Base-by-base conservation (phyloP, 495 filamentous ascomycete genomes). In the Neurospora cerealis region DNA sequence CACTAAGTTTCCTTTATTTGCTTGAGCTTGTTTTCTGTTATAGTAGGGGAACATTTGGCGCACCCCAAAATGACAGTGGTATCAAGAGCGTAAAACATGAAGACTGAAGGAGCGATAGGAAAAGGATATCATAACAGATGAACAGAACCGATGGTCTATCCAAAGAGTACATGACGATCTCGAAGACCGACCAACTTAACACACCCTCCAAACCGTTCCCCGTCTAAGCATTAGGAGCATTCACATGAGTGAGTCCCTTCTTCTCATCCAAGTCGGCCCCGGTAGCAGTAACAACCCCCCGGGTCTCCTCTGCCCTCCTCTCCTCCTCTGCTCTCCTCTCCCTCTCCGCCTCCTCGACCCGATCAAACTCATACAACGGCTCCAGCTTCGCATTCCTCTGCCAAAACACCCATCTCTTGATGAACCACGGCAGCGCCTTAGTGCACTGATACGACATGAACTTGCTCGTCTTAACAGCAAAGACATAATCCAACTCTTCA, bases 401-500 rank as follows among this genome's bases (percentile, higher is more conserved):
- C 44, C 86, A 84, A 54, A 95, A 81, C 41, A 95, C 80, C 73
- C 88, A 92, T 38, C 89, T 85, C 79, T 89, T 90, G 79, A 92
- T 77, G 86, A 89, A 95, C 83, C 87, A 95, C 1, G 86, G 86
- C n/a, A 93, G 82, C 4, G 84, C 88, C 74, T 88, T 85, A 71
- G 79, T 86, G 38, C 89, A 39, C 81, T 96, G 91, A 78, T 93
- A 93, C 40, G 74, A 74, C 78, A 87, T 87, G 78, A 93, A 91
- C 42, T 84, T 85, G 60, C 86, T 77, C 34, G 87, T 91, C 0
- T 91, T 91, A 15, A 93, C 91, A 9, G 89, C 91, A 74, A 93
- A 96, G 72, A 96, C 89, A 78, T 94, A 93, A 81, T 96, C 93
- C 44, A 96, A 84, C 79, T 96, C 93, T 81, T 96, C 93, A 13